These are phyloP conservation scores for Microbotryomycetes sp. DNA, from an alignment of 1,284 basidiomycete species.

Conservation along the genomic window DNA sequence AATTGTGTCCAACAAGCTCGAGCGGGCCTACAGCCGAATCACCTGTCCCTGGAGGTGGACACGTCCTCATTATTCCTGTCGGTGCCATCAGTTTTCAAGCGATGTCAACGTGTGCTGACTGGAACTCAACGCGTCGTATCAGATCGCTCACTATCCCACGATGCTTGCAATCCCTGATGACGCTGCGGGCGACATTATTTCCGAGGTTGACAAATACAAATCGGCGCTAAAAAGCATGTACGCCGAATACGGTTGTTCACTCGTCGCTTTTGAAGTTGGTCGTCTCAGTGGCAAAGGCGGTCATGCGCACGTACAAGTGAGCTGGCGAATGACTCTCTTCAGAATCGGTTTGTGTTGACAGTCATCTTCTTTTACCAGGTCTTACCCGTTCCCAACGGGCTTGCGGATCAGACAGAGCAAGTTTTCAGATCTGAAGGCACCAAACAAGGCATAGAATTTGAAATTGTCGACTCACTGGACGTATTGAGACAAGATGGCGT, in stretches of 20 bases:
- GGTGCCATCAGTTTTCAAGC: constrained; percentile 18
- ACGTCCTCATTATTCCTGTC: constrained; percentile 57
- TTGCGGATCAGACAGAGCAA: constrained; percentile 58
- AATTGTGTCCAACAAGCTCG: constrained; percentile 72
- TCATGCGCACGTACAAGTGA: constrained; percentile 67
- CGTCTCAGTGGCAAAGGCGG: constrained; percentile 67
- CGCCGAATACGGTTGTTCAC: constrained; percentile 58
- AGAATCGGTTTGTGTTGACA: too few relatives aligned
- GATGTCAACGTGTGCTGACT: neutral
- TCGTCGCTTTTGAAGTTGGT: constrained; percentile 82
- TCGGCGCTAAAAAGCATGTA: constrained; percentile 64
- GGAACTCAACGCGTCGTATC: neutral
- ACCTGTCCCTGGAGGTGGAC: constrained; percentile 81
- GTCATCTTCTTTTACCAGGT: constrained; percentile 56
- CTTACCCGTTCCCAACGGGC: constrained; percentile 65
- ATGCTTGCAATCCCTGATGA: constrained; percentile 65
- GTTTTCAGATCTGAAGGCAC: constrained; percentile 64
- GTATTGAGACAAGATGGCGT: constrained; percentile 6
- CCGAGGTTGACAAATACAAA: constrained; percentile 79
- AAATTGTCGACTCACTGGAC: constrained; percentile 6
- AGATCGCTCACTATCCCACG: constrained; percentile 54
- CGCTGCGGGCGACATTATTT: constrained; percentile 62
- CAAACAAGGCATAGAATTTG: constrained; percentile 50
- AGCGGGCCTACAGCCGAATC: constrained; percentile 43
- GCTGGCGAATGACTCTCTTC: neutral